phyloP scores from a whole-genome alignment of 805 yeast species.

The Cyberlindnera veronae region DNA sequence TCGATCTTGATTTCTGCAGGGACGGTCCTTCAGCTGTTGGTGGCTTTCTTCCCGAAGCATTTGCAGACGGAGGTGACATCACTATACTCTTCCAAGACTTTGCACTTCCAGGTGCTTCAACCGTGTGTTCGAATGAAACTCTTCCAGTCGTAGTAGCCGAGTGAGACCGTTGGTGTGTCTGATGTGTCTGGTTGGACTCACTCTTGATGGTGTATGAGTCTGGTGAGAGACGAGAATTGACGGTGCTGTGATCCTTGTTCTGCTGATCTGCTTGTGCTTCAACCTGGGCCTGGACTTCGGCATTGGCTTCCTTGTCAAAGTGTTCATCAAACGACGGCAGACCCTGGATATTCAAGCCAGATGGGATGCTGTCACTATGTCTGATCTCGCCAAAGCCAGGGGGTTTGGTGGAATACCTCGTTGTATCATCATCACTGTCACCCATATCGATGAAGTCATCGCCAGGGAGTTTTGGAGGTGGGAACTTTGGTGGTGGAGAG shows the following conservation, averaged over 20 bases:
- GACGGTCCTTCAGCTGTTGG: conserved; percentile 1
- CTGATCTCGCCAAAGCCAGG: conserved; percentile 20
- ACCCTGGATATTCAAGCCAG: conserved; percentile 23
- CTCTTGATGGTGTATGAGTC: not conserved
- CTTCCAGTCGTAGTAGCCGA: conserved; percentile 2
- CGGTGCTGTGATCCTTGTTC: no score
- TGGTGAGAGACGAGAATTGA: not conserved
- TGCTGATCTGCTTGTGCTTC: not conserved
- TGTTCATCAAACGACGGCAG: conserved; percentile 19
- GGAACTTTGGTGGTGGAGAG: conserved; percentile 23
- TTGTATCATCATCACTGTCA: conserved; percentile 18
- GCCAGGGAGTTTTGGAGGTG: conserved; percentile 17
- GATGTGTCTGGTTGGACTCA: not conserved
- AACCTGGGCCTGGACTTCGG: not conserved
- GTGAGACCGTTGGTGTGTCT: conserved; percentile 1
- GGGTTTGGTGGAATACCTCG: conserved; percentile 14
- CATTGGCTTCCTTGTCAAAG: conserved; percentile 6
- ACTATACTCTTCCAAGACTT: conserved; percentile 10
- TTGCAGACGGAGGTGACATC: conserved; percentile 11
- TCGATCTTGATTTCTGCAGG: conserved; percentile 18
- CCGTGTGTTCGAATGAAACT: conserved; percentile 3
- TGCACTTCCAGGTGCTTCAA: conserved; percentile 9
- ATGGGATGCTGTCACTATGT: conserved; percentile 21
- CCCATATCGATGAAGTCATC: conserved; percentile 19
- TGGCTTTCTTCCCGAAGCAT: no score